These are phyloP conservation scores for Ophiostoma tasmaniense DNA, from an alignment of 2,329 filamentous ascomycete species.

Conservation along the genomic window DNA sequence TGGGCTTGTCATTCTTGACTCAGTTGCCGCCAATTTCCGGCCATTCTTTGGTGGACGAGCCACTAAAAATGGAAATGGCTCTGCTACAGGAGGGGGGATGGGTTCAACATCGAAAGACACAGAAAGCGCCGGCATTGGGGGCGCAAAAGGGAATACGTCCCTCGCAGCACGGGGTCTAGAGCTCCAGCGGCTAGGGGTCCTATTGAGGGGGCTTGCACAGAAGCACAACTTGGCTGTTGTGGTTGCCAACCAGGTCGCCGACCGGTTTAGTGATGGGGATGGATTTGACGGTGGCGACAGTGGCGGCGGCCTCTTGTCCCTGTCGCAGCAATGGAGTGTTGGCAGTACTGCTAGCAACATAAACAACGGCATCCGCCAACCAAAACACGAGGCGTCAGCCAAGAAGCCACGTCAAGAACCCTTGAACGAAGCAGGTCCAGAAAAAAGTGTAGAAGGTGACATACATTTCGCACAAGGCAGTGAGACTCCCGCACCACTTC, in stretches of 20 bases:
- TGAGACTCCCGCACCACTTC: background rate
- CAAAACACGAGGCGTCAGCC: conserved; percentile 16
- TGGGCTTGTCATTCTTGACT: conserved; percentile 80
- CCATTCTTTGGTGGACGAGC: conserved; percentile 67
- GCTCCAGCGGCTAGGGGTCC: conserved; percentile 65
- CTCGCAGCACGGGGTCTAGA: conserved; percentile 71
- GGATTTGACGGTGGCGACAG: background rate
- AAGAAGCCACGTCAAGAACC: conserved; percentile 13
- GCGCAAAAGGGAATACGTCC: conserved; percentile 5
- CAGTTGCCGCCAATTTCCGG: conserved; percentile 89
- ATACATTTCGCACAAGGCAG: background rate
- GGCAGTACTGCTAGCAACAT: background rate
- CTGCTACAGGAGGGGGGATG: conserved; percentile 22
- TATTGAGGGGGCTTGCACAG: conserved; percentile 67
- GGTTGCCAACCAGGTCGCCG: conserved; percentile 90
- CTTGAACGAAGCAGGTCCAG: background rate
- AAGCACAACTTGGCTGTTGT: conserved; percentile 73
- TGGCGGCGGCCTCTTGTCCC: conserved; percentile 4
- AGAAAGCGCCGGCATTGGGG: background rate
- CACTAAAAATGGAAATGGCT: conserved; percentile 23
- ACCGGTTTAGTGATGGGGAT: conserved; percentile 56
- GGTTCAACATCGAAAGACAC: background rate
- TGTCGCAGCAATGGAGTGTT: conserved; percentile 10
- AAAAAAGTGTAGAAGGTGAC: background rate
- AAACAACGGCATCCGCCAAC: background rate